Evolutionary conservation across 345 rosid genomes (phyloP).

Genomic region (Dovyalis caffra): DNA sequence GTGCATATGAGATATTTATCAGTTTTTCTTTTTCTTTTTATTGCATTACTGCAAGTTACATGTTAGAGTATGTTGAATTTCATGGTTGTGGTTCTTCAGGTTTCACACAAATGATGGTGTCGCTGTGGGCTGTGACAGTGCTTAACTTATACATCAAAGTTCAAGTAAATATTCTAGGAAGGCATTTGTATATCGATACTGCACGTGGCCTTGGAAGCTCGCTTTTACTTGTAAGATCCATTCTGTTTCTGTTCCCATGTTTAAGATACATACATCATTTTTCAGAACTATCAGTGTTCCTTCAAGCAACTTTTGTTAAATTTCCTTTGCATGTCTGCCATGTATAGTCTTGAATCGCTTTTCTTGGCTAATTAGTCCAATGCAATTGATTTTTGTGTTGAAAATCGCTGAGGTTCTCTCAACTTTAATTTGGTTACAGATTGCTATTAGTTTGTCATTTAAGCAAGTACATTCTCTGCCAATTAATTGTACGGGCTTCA

Average conservation of each 20-base stretch:
- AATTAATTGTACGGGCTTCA: not conserved
- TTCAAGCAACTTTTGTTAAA: not conserved
- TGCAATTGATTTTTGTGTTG: not conserved
- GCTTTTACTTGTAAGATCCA: conserved; percentile 59
- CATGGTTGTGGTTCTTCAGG: conserved; percentile 45
- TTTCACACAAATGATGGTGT: conserved; percentile 77
- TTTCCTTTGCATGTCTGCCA: not conserved
- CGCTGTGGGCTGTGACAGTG: conserved; percentile 82
- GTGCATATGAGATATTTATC: not conserved
- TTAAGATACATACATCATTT: conserved; percentile 1
- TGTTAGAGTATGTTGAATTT: conserved; percentile 20
- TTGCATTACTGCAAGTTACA: not conserved
- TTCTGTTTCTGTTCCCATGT: not conserved
- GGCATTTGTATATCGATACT: conserved; percentile 87
- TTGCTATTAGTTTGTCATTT: not conserved
- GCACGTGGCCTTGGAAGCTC: conserved; percentile 75
- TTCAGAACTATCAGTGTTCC: not conserved
- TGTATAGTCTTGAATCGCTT: not conserved
- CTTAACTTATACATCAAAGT: conserved; percentile 85
- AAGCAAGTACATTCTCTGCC: not conserved
- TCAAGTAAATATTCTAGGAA: conserved; percentile 94
- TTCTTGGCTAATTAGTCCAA: not conserved
- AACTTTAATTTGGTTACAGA: not conserved
- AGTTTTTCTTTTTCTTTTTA: not conserved
- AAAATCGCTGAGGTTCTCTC: not conserved